Evolutionary conservation across 306 rosid species (phyloP).

Genomic region (Gastrolobium bilobum): DNA sequence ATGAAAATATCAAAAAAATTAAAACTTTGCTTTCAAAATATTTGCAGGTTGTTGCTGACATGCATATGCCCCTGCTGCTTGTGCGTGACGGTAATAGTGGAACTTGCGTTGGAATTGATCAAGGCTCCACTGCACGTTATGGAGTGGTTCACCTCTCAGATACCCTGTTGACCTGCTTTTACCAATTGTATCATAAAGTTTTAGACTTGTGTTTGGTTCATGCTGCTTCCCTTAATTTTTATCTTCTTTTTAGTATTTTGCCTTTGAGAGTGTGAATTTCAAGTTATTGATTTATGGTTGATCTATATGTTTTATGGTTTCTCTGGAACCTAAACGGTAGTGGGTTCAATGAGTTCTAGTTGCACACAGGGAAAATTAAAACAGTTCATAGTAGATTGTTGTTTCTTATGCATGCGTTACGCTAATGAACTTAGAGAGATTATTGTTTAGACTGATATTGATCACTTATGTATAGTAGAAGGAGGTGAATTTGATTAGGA

Average conservation of each 20-base stretch:
- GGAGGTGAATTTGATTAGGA: too few relatives aligned
- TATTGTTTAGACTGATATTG: slow-evolving; percentile 21
- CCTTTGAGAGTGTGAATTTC: not conserved
- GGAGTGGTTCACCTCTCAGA: slow-evolving; percentile 92
- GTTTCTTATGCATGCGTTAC: slow-evolving; percentile 1
- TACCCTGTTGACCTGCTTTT: slow-evolving; percentile 61
- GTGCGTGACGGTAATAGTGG: slow-evolving; percentile 86
- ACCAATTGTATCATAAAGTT: not conserved
- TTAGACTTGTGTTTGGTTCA: not conserved
- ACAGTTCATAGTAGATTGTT: slow-evolving; percentile 3
- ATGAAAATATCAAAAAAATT: slow-evolving; percentile 15
- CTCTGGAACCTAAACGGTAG: not conserved
- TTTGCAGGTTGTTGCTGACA: slow-evolving; percentile 69
- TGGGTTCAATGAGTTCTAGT: slow-evolving; percentile 8
- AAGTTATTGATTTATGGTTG: not conserved
- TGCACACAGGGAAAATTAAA: not conserved
- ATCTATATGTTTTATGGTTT: slow-evolving; percentile 17
- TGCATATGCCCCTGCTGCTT: slow-evolving; percentile 93
- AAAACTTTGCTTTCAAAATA: slow-evolving; percentile 19
- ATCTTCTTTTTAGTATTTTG: not conserved
- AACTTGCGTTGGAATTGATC: slow-evolving; percentile 72
- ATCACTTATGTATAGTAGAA: not conserved
- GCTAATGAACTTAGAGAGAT: not conserved
- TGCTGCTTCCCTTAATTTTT: not conserved
- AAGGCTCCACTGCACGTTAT: slow-evolving; percentile 92